Conservation (phyloP, 495 filamentous ascomycete genomes). For the Daldinia grandis region DNA sequence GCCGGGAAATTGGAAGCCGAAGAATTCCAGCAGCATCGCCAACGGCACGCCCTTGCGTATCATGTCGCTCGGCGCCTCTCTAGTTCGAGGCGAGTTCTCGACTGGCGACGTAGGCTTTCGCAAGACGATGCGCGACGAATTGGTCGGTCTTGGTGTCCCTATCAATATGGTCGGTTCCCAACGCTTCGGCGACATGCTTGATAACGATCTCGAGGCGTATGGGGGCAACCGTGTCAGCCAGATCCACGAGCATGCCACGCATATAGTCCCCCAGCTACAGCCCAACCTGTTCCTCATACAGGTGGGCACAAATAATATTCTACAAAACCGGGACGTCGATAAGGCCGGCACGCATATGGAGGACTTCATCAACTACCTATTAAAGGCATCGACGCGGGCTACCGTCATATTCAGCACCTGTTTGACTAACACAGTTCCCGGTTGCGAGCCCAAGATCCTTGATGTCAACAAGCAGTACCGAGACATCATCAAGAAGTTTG, state of each 20-base stretch:
- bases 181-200: conserved; percentile 48
- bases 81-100: conserved; percentile 62
- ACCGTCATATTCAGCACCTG: conserved; percentile 45
- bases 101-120: conserved; percentile 64
- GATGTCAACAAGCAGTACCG: conserved; percentile 49
- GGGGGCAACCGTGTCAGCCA: conserved; percentile 49
- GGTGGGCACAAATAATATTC: conserved; percentile 54
- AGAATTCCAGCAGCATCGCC: conserved; percentile 42
- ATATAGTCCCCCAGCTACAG: conserved; percentile 42
- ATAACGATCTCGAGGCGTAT: conserved; percentile 52
- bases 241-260: conserved; percentile 45
- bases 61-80: conserved; percentile 65
- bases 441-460: conserved; percentile 48
- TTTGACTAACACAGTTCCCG: conserved; percentile 46
- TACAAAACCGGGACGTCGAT: conserved; percentile 37
- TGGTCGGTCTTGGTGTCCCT: conserved; percentile 39
- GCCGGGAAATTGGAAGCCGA: conserved; percentile 37
- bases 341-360: conserved; percentile 47
- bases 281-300: conserved; percentile 54
- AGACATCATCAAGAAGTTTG: conserved; percentile 39
- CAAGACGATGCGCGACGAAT: conserved; percentile 49
- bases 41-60: conserved; percentile 53
- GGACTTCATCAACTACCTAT: conserved; percentile 41
- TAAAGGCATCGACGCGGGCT: conserved; percentile 33
- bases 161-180: conserved; percentile 52